These are phyloP conservation scores for Pseudopyrenochaeta lycopersici DNA, from an alignment of 2,329 filamentous ascomycete genomes.

Conservation along the genomic window DNA sequence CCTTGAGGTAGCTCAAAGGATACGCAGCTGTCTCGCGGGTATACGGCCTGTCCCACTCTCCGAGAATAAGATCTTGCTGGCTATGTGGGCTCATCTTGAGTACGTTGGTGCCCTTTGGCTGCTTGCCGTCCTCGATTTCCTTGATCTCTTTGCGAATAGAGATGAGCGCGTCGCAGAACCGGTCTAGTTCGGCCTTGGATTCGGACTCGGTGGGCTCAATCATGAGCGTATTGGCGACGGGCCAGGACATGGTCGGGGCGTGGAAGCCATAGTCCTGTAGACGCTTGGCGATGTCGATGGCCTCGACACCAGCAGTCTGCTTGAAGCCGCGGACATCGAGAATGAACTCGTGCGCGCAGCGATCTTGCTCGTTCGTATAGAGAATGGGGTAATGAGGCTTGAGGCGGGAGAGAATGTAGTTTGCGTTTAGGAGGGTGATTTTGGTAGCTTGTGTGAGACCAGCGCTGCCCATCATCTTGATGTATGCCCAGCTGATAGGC, in stretches of 20 bases:
- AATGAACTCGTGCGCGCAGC: conserved; percentile 98
- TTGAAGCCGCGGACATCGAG: conserved; percentile 88
- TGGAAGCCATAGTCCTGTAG: conserved; percentile 98
- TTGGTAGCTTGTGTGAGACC: conserved; percentile 90
- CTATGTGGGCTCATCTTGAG: conserved; percentile 91
- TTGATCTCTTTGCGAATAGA: conserved; percentile 86
- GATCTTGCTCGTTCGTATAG: conserved; percentile 89
- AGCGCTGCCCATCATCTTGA: conserved; percentile 86
- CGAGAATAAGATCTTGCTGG: conserved; percentile 77
- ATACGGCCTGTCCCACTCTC: conserved; percentile 86
- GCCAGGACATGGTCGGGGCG: conserved; percentile 96
- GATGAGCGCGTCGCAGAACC: conserved; percentile 90
- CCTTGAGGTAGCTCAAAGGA: conserved; percentile 79
- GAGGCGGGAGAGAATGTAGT: conserved; percentile 91
- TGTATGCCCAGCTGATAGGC: conserved; percentile 94
- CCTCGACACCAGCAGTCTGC: conserved; percentile 83
- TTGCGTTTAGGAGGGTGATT: conserved; percentile 93
- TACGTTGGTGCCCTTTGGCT: conserved; percentile 79
- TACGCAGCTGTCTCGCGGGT: conserved; percentile 85
- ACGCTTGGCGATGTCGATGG: conserved; percentile 94
- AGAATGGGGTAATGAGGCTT: conserved; percentile 87
- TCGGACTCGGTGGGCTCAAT: conserved; percentile 97
- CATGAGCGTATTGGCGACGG: conserved; percentile 94
- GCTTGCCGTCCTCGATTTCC: conserved; percentile 80
- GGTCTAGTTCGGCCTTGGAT: conserved; percentile 89